These are phyloP conservation scores for Lentinula raphanica DNA, from an alignment of 768 basidiomycete species.

Conservation along the genomic window DNA sequence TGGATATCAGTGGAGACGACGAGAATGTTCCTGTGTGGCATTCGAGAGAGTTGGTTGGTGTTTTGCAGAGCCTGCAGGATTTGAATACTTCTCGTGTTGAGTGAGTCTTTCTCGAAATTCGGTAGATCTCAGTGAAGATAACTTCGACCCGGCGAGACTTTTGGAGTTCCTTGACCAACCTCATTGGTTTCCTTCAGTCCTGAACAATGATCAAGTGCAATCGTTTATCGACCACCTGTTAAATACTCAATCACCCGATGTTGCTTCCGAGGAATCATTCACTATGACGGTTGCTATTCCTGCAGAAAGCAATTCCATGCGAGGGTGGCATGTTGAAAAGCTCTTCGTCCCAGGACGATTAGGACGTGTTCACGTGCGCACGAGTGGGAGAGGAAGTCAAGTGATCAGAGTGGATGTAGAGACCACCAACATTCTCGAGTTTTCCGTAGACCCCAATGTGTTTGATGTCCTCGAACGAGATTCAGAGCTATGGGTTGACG, in stretches of 20 bases:
- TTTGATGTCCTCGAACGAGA: not conserved
- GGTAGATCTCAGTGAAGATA: not conserved
- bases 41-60: conserved; percentile 56
- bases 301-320: conserved; percentile 59
- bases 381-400: not conserved
- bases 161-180: conserved; percentile 55
- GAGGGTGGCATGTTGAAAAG: conserved; percentile 63
- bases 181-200: conserved; percentile 68
- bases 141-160: conserved; percentile 38
- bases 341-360: conserved; percentile 67
- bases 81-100: not conserved
- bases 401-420: conserved; percentile 7
- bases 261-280: conserved; percentile 46
- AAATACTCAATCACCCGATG: too few relatives aligned
- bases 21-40: conserved; percentile 89
- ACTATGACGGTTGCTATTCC: conserved; percentile 73
- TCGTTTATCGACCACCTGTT: conserved; percentile 40
- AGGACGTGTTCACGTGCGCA: not conserved
- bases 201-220: conserved; percentile 51
- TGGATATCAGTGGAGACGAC: conserved; percentile 55
- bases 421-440: conserved; percentile 20
- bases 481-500: not conserved
- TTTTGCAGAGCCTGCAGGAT: conserved; percentile 37
- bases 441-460: conserved; percentile 4
- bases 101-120: not conserved